Percentiles rank a stretch among this genome's conserved stretches.
These are phyloP conservation scores for Vanrija sp. DNA, from an alignment of 1,284 basidiomycete species.

Conservation along the genomic window DNA sequence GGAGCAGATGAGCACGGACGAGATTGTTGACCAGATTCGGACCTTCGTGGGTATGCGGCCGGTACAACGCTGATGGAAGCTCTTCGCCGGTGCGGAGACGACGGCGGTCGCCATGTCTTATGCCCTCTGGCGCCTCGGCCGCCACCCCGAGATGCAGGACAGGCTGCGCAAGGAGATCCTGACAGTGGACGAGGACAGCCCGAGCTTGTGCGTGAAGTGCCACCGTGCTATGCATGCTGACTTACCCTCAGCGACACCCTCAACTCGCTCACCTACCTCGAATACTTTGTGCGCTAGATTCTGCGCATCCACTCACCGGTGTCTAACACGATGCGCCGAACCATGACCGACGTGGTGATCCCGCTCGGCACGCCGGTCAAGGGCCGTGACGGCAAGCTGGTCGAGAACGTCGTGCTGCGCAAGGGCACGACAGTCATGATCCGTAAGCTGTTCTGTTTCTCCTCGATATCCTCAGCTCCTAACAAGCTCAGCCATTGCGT, in stretches of 20 bases:
- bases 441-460: slow-evolving; percentile 3
- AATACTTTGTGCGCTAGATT: slow-evolving; percentile 61
- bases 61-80: neutral
- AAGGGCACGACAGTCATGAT: slow-evolving; percentile 24
- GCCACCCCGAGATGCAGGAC: slow-evolving; percentile 54
- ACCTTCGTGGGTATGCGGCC: slow-evolving; percentile 58
- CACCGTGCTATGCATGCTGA: neutral
- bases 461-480: neutral
- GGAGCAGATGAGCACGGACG: slow-evolving; percentile 60
- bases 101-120: slow-evolving; percentile 63
- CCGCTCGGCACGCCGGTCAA: slow-evolving; percentile 53
- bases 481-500: slow-evolving; percentile 38
- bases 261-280: slow-evolving; percentile 54
- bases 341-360: slow-evolving; percentile 57
- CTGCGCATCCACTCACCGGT: slow-evolving; percentile 63
- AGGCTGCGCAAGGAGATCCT: slow-evolving; percentile 56
- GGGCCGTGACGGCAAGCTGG: slow-evolving; percentile 35
- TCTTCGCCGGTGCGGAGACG: slow-evolving; percentile 62
- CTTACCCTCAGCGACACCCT: slow-evolving; percentile 35
- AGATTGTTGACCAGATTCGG: slow-evolving; percentile 69
- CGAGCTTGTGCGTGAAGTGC: slow-evolving; percentile 10
- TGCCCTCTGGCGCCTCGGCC: slow-evolving; percentile 62
- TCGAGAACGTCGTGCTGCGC: slow-evolving; percentile 23
- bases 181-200: slow-evolving; percentile 14
- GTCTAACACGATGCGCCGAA: slow-evolving; percentile 59